Evolutionary conservation across 345 rosid species (phyloP).

Genomic region (Viola odorata): DNA sequence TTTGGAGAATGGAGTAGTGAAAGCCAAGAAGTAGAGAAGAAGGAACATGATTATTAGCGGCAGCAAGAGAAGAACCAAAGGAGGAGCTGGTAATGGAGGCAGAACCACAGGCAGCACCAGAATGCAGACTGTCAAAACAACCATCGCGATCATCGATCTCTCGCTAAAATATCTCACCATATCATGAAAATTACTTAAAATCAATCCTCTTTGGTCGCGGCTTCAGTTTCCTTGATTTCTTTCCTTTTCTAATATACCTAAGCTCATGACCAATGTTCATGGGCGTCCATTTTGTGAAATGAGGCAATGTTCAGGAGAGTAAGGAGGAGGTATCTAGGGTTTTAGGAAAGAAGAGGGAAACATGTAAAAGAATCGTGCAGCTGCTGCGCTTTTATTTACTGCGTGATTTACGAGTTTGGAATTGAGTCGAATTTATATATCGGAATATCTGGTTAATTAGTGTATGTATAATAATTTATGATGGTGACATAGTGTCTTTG

Average conservation of each 20-base stretch:
- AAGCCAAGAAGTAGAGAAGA: background rate
- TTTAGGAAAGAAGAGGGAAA: background rate
- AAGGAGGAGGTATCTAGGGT: background rate
- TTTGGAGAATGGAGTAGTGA: no score
- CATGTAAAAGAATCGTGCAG: background rate
- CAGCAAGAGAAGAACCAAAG: background rate
- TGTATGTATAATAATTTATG: no score
- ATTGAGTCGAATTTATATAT: no score
- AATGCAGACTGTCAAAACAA: background rate
- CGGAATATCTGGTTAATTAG: no score
- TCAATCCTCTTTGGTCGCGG: background rate
- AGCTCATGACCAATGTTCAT: background rate
- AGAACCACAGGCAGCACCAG: constrained; percentile 8
- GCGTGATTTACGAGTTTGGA: no score
- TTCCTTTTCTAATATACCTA: background rate
- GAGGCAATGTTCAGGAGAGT: background rate
- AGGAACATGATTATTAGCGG: constrained; percentile 4
- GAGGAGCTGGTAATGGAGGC: constrained; percentile 14
- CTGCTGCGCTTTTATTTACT: no score
- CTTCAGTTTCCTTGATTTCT: background rate
- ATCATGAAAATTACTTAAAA: background rate
- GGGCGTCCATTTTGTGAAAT: background rate
- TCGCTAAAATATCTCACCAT: background rate
- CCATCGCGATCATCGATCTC: constrained; percentile 4
- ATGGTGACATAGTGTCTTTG: no score